These are phyloP conservation scores for Cucurbitaria berberidis DNA, from an alignment of 2,329 filamentous ascomycete species.

Conservation along the genomic window DNA sequence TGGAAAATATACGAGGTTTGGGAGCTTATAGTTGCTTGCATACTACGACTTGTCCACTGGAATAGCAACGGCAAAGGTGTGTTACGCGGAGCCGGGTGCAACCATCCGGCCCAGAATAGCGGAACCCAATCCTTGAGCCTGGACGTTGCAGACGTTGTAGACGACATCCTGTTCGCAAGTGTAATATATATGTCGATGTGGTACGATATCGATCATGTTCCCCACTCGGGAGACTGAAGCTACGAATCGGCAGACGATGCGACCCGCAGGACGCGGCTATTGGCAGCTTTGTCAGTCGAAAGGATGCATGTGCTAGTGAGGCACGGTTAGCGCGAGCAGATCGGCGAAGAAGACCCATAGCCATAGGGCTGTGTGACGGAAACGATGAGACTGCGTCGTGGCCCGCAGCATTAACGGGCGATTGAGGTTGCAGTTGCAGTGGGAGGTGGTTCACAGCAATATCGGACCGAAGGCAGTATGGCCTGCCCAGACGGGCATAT, in stretches of 20 bases:
- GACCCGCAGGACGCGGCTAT: neutral
- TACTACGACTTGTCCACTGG: neutral
- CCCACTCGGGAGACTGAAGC: neutral
- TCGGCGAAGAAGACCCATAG: conserved; percentile 5
- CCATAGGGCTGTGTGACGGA: neutral
- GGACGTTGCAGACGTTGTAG: conserved; percentile 4
- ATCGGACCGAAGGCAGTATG: neutral
- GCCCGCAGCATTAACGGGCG: conserved; percentile 1
- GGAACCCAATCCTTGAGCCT: conserved; percentile 7
- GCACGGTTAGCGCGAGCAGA: conserved; percentile 1
- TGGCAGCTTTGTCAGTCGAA: neutral
- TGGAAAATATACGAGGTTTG: neutral
- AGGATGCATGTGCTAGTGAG: conserved; percentile 1
- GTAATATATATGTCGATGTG: neutral
- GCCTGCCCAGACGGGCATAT: no score
- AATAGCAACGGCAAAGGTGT: conserved; percentile 1
- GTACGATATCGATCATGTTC: conserved; percentile 9
- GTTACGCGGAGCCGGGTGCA: conserved; percentile 1
- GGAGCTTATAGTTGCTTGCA: neutral
- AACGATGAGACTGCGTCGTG: neutral
- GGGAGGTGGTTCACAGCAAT: conserved; percentile 1
- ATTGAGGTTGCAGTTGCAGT: neutral
- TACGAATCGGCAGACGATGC: conserved; percentile 3
- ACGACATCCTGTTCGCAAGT: conserved; percentile 4
- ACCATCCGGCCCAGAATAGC: conserved; percentile 1